Base-by-base conservation (phyloP, 2,329 filamentous ascomycete genomes). In the Cladosporium sp. region DNA sequence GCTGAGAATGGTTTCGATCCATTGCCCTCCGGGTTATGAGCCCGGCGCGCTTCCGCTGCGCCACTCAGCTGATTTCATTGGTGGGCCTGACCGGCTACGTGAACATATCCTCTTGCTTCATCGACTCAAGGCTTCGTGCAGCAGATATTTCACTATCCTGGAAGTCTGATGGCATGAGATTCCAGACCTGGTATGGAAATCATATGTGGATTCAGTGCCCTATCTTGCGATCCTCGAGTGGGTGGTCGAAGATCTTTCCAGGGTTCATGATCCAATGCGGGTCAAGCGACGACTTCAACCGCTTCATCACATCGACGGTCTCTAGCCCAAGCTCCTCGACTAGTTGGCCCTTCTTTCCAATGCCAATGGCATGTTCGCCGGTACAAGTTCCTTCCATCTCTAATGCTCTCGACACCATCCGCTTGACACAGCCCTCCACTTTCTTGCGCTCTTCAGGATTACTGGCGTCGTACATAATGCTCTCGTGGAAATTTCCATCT, bases 331-430 rank as follows among this genome's bases (percentile, higher is more conserved):
- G 84, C 73, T 96, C 91, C 71, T 87, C 85, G 30, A 90, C 73
- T 43, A 96, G 78, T 11, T 86, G 89, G 59, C 86, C 84, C 75
- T 94, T 95, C 76, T 95, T 95, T n/a, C 90, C 90, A 74, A 92
- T 84, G 34, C 90, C 91, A 61, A 95, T 82, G 1, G 88, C 88
- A 72, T 95, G 90, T 73, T 95, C 91, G 34, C 90, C 90, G 69
- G 91, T 95, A 72, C 90, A 94, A 5, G 92, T 96, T 1, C 92
- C 91, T 60, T 96, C 92, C 92, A 97, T 96, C 64, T 93, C 89
- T 22, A 96, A 74, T 2, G 92, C 92, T n/a, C 90, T 84, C 65
- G 88, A 83, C 20, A 96, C 90, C 91, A 97, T 96, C 67, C 90
- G 88, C 70, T 92, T 86, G 45, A 97, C 90, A 63, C 89, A 91